Conservation (phyloP, 2,329 filamentous ascomycete genomes). For the Aureobasidium uvarum region DNA sequence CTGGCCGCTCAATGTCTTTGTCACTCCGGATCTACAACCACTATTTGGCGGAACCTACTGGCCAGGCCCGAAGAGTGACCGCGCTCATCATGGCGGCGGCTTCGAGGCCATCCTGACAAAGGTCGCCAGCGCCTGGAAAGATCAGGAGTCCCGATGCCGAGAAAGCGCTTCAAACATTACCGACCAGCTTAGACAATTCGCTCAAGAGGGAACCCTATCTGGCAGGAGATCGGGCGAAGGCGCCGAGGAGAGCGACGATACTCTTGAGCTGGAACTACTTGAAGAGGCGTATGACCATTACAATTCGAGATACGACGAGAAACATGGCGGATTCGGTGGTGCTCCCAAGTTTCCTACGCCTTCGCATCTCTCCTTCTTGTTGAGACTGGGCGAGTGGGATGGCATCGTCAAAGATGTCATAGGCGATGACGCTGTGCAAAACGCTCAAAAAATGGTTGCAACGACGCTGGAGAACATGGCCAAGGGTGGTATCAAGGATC, state of each 20-base stretch:
- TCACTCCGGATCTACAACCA: slow-evolving; percentile 88
- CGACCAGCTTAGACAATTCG: slow-evolving; percentile 77
- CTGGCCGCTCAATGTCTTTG: slow-evolving; percentile 95
- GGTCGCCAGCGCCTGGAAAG: slow-evolving; percentile 70
- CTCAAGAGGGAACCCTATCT: slow-evolving; percentile 74
- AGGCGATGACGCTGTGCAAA: slow-evolving; percentile 72
- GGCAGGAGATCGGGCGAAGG: slow-evolving; percentile 33
- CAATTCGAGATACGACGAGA: slow-evolving; percentile 71
- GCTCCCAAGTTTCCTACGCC: slow-evolving; percentile 91
- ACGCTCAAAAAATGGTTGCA: slow-evolving; percentile 74
- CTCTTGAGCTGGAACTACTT: slow-evolving; percentile 82
- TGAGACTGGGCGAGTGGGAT: slow-evolving; percentile 71
- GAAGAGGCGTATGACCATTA: slow-evolving; percentile 88
- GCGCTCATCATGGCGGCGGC: slow-evolving; percentile 57
- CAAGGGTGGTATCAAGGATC: slow-evolving; percentile 68
- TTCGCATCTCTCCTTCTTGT: slow-evolving; percentile 76
- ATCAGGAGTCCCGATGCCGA: slow-evolving; percentile 78
- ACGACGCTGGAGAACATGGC: slow-evolving; percentile 78
- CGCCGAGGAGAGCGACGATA: slow-evolving; percentile 51
- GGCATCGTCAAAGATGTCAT: slow-evolving; percentile 77
- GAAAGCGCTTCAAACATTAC: slow-evolving; percentile 82
- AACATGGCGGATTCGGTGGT: slow-evolving; percentile 70
- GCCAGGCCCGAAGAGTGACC: slow-evolving; percentile 70
- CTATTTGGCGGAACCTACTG: slow-evolving; percentile 97
- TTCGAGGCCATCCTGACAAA: slow-evolving; percentile 83